A percentile compares a stretch with the other conserved stretches of the same genome.
Evolutionary conservation across 2,329 filamentous ascomycete species (phyloP).

Genomic region (Leptosphaerulina australis): DNA sequence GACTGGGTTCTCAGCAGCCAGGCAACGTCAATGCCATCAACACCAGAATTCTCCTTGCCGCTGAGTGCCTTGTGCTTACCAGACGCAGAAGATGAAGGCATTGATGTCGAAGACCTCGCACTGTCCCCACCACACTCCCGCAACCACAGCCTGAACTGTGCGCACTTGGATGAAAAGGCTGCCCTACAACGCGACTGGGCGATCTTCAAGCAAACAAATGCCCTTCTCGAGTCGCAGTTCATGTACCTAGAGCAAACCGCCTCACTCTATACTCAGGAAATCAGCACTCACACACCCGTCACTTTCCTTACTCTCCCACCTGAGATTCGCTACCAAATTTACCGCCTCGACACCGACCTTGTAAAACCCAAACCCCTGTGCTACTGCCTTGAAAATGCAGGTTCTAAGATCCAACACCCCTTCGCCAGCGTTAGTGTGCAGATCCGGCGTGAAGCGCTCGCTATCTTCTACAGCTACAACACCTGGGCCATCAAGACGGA

Average conservation of each 20-base stretch:
- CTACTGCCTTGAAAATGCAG: conserved; percentile 50
- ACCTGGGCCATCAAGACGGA: conserved; percentile 50
- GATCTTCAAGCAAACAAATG: conserved; percentile 21
- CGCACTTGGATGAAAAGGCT: conserved; percentile 19
- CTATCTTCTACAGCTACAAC: conserved; percentile 51
- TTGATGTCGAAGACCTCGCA: conserved; percentile 35
- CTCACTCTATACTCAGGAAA: not conserved
- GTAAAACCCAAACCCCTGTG: conserved; percentile 45
- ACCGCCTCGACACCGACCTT: conserved; percentile 46
- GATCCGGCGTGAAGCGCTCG: conserved; percentile 46
- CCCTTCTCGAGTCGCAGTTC: conserved; percentile 19
- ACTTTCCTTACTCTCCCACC: conserved; percentile 46
- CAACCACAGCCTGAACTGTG: conserved; percentile 30
- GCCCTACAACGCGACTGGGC: conserved; percentile 31
- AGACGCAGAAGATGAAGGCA: conserved; percentile 37
- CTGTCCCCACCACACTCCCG: conserved; percentile 34
- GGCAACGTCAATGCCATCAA: conserved; percentile 30
- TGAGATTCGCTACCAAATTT: conserved; percentile 48
- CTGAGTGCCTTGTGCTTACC: conserved; percentile 26
- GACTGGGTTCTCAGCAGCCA: conserved; percentile 24
- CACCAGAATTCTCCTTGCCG: conserved; percentile 28
- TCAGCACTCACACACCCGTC: conserved; percentile 16
- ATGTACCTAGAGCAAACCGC: conserved; percentile 16
- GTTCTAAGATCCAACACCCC: conserved; percentile 46
- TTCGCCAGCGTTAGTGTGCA: conserved; percentile 45